Evolutionary conservation across 2,329 filamentous ascomycete species (phyloP), one percentile per base, ranked within the genome.

Genomic region (Pyrenophora teres): DNA sequence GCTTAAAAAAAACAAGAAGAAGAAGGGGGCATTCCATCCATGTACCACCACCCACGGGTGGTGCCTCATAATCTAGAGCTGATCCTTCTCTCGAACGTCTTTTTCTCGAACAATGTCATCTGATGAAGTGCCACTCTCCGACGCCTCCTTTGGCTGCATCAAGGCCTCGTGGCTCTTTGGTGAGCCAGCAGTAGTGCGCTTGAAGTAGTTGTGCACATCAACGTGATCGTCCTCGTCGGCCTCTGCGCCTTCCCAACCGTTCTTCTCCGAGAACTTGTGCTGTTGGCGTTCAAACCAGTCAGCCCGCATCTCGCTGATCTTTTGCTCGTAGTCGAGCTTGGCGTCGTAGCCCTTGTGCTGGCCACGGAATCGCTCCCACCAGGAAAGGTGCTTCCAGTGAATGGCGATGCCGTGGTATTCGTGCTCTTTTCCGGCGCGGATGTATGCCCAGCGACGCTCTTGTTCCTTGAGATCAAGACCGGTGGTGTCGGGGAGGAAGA

Each of bases 391-490:
- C 73, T 88, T 84, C 40, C 90, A 88, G 80, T 97, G 92, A 53
- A 97, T 86, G 54, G 93, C 93, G 46, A 96, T 87, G 61, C 93
- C 93, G 77, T 96, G 92, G 79, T 97, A 97, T 41, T 97, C 90
- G 25, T 85, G 57, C 62, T 87, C 87, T 54, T 86, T 85, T 56
- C 91, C 92, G 2, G 84, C 80, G 53, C 90, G 87, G 72, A 97
- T 90, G 77, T 88, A 97, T 50, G 81, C 77, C 92, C 93, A 97
- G 68, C 93, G 87, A 59, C 93, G 89, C 78, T 97, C 93, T 78
- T 97, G 92, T 76, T 97, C 93, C 81, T 96, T 96, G 57, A 97
- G 86, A 72, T 97, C 93, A 33, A 97, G 88, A 50, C 93, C 93
- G 8, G 92, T 97, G 65, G 93, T 97, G 73, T 97, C 93, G n/a